Conservation (phyloP, 257 asterid species). For the Solanum sparsipilum region DNA sequence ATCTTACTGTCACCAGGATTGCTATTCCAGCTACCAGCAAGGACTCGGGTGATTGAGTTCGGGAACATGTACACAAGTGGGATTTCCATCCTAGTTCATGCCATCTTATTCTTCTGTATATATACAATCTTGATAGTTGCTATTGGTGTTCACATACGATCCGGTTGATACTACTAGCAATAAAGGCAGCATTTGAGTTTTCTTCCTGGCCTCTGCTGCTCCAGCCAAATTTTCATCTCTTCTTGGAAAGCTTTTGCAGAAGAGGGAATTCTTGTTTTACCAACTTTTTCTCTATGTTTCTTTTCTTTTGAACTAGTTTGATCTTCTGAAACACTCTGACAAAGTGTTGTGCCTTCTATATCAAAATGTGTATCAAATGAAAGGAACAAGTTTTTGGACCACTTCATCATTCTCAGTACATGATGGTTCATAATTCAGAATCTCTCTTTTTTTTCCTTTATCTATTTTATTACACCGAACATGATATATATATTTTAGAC, state of each 20-base stretch:
- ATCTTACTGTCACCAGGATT: slow-evolving; percentile 76
- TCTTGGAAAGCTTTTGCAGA: background rate
- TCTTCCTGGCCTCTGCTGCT: background rate
- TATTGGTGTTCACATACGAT: slow-evolving; percentile 61
- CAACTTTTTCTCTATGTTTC: background rate
- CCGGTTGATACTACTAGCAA: slow-evolving; percentile 19
- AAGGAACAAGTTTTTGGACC: background rate
- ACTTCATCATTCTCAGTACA: background rate
- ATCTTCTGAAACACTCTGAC: background rate
- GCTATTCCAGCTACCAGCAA: slow-evolving; percentile 81
- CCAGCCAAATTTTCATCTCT: background rate
- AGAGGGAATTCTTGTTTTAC: background rate
- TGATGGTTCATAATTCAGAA: background rate
- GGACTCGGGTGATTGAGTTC: slow-evolving; percentile 62
- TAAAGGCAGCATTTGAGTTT: background rate
- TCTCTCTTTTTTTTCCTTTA: background rate
- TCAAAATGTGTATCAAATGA: background rate
- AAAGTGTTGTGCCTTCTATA: background rate
- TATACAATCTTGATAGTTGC: slow-evolving; percentile 80
- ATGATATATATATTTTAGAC: background rate
- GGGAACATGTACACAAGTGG: slow-evolving; percentile 96
- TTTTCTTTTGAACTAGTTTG: background rate
- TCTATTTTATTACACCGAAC: background rate
- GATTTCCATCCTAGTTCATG: slow-evolving; percentile 71
- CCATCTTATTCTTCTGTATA: slow-evolving; percentile 66